Evolutionary conservation across 2,329 filamentous ascomycete species (phyloP).

Genomic region (Talaromyces atroroseus): DNA sequence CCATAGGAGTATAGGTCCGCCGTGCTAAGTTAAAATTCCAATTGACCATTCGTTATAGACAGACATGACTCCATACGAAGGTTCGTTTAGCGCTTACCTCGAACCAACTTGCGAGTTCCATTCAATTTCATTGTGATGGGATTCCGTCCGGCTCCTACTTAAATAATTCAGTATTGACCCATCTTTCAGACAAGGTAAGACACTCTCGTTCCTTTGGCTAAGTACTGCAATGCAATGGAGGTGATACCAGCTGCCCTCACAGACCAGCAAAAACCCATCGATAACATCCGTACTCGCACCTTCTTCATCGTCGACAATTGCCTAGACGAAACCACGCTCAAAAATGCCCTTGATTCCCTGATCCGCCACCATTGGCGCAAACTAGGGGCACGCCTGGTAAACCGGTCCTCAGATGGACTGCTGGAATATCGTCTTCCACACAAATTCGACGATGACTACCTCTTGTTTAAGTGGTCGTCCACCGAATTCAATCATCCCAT

Average conservation of each 20-base stretch:
- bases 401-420: not conserved
- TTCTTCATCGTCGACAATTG: slow-evolving; percentile 1
- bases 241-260: not conserved
- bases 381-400: not conserved
- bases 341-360: not conserved
- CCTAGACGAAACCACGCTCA: not conserved
- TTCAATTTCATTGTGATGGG: no score
- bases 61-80: no score
- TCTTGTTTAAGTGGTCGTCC: not conserved
- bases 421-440: not conserved
- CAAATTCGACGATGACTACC: not conserved
- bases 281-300: not conserved
- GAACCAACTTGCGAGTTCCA: no score
- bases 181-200: no score
- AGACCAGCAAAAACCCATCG: not conserved
- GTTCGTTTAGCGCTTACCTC: no score
- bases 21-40: no score
- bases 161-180: no score
- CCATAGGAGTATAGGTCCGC: no score
- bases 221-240: not conserved
- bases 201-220: no score
- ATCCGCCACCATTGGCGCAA: slow-evolving; percentile 7
- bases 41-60: no score
- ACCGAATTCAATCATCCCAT: not conserved
- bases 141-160: no score